phyloP scores from a whole-genome alignment of 352 stramenopile genomes.

The Pythium aristosporum region DNA sequence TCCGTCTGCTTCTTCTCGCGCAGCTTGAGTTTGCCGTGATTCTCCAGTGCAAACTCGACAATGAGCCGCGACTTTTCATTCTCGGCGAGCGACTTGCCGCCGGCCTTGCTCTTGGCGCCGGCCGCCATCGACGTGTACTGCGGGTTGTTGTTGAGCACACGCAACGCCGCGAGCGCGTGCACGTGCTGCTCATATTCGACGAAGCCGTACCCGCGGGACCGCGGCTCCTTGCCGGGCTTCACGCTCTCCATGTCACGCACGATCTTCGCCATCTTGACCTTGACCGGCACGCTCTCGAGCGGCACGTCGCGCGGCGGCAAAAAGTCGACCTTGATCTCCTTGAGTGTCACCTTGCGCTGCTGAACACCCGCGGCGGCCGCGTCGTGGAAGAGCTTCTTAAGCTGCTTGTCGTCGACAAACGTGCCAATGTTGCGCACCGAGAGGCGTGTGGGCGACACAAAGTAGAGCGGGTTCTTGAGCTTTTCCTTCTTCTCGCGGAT shows the following conservation, averaged over 20 bases:
- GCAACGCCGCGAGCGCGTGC: constrained; percentile 94
- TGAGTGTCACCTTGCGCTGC: constrained; percentile 67
- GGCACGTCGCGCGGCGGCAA: constrained; percentile 32
- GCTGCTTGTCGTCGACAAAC: constrained; percentile 84
- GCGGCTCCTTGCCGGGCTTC: constrained; percentile 57
- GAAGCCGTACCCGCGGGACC: constrained; percentile 90
- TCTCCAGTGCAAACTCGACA: constrained; percentile 89
- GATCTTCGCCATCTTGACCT: constrained; percentile 83
- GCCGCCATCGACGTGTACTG: constrained; percentile 76
- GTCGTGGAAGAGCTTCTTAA: constrained; percentile 90
- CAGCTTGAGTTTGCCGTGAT: constrained; percentile 87
- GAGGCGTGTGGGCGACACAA: constrained; percentile 94
- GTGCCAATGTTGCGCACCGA: constrained; percentile 92
- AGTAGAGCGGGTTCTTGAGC: constrained; percentile 96
- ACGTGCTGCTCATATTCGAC: constrained; percentile 97
- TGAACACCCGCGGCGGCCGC: constrained; percentile 69
- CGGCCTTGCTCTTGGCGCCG: constrained; percentile 35
- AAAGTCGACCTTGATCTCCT: constrained; percentile 81
- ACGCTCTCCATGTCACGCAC: constrained; percentile 71
- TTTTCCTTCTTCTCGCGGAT: constrained; percentile 96
- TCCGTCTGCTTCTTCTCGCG: constrained; percentile 74
- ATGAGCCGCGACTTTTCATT: constrained; percentile 79
- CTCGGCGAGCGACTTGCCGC: constrained; percentile 35
- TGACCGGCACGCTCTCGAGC: constrained; percentile 43
- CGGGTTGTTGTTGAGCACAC: constrained; percentile 97